phyloP scores from a whole-genome alignment of 2,329 filamentous ascomycete genomes.

The Berkeleyomyces rouxiae region DNA sequence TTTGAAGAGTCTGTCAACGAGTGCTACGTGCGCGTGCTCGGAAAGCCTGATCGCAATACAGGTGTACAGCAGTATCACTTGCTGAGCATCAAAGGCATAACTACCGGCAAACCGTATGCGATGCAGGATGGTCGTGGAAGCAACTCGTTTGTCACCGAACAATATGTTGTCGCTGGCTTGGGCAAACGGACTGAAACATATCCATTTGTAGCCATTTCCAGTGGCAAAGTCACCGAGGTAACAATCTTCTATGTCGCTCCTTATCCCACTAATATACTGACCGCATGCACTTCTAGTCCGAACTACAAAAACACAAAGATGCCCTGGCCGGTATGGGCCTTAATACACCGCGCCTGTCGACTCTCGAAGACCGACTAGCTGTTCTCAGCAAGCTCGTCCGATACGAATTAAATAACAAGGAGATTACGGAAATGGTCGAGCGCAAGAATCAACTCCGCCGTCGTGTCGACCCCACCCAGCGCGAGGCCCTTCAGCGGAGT shows the following conservation, averaged over 20 bases:
- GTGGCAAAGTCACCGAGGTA: conserved; percentile 70
- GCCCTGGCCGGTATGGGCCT: conserved; percentile 6
- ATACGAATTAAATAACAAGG: conserved; percentile 66
- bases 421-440: conserved; percentile 63
- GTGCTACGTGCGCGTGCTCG: conserved; percentile 70
- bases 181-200: conserved; percentile 73
- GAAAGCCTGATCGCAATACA: conserved; percentile 59
- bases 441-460: conserved; percentile 51
- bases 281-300: conserved; percentile 31
- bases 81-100: conserved; percentile 44
- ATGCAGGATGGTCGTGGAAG: conserved; percentile 58
- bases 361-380: conserved; percentile 53
- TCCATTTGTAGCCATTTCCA: conserved; percentile 82
- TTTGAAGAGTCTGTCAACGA: conserved; percentile 70
- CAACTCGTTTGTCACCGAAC: conserved; percentile 56
- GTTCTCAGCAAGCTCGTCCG: conserved; percentile 68
- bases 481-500: conserved; percentile 46
- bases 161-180: conserved; percentile 67
- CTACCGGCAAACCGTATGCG: conserved; percentile 64
- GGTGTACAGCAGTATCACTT: conserved; percentile 72
- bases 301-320: conserved; percentile 67
- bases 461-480: conserved; percentile 49
- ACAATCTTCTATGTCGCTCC: conserved; percentile 16
- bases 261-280: neutral
- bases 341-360: conserved; percentile 50